These are phyloP conservation scores for Citrus cavaleriei DNA, from an alignment of 345 rosid genomes.

Conservation along the genomic window DNA sequence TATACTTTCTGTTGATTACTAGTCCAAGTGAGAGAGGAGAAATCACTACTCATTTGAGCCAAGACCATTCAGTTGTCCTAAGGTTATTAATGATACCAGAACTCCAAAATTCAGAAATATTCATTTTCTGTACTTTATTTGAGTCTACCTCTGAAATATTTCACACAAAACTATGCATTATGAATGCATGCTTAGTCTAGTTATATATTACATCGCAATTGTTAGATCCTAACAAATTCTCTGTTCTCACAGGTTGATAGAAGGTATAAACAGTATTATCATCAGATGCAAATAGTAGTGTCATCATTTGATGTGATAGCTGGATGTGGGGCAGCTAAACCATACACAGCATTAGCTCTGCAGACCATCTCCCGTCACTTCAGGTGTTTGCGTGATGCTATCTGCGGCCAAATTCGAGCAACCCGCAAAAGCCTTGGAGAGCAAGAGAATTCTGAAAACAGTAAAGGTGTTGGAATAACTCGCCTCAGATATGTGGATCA, in stretches of 20 bases:
- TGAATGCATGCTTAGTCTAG: neutral
- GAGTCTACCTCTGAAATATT: neutral
- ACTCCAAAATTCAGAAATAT: neutral
- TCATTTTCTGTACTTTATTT: neutral
- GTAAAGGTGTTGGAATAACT: slow-evolving; percentile 67
- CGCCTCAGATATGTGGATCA: slow-evolving; percentile 89
- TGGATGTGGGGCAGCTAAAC: slow-evolving; percentile 85
- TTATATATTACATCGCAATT: neutral
- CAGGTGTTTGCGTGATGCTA: slow-evolving; percentile 84
- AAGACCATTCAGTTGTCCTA: neutral
- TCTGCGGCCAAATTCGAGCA: slow-evolving; percentile 63
- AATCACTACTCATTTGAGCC: neutral
- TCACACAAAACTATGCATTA: neutral
- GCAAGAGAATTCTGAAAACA: slow-evolving; percentile 58
- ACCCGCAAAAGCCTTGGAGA: slow-evolving; percentile 78
- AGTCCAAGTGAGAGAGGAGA: neutral
- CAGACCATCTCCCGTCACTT: slow-evolving; percentile 96
- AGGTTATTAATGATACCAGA: neutral
- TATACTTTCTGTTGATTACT: neutral
- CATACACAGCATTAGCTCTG: slow-evolving; percentile 84
- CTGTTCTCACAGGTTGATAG: slow-evolving; percentile 68
- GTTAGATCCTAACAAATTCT: neutral
- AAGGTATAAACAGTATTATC: slow-evolving; percentile 89
- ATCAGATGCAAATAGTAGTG: slow-evolving; percentile 95
- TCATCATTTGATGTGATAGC: slow-evolving; percentile 90